phyloP scores from a whole-genome alignment of 352 stramenopile species.

The Globisporangium emineosum region DNA sequence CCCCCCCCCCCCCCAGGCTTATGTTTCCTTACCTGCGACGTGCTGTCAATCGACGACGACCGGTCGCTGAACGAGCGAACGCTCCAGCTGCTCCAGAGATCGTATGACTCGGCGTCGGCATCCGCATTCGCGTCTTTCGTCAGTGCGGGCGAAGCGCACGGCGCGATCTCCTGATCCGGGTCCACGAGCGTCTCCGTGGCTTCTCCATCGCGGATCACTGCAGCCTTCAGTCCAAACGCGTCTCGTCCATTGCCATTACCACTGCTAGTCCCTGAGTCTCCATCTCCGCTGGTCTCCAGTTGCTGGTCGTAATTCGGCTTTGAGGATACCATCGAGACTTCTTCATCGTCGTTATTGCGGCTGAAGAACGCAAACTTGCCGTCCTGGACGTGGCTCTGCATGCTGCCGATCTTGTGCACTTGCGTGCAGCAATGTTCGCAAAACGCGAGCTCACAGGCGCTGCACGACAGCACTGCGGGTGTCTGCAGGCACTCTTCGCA shows the following conservation, averaged over 20 bases:
- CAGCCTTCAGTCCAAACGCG: constrained; percentile 7
- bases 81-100: constrained; percentile 41
- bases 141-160: constrained; percentile 2
- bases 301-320: background rate
- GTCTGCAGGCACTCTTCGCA: constrained; percentile 47
- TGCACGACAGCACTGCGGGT: constrained; percentile 33
- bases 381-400: constrained; percentile 33
- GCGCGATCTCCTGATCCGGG: constrained; percentile 23
- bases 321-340: background rate
- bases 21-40: constrained; percentile 8
- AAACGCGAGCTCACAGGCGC: constrained; percentile 44
- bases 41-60: constrained; percentile 21
- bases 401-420: constrained; percentile 35
- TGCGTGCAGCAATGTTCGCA: constrained; percentile 37
- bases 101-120: constrained; percentile 21
- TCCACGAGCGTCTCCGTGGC: constrained; percentile 17
- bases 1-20: no score
- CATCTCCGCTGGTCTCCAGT: background rate
- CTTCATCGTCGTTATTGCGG: background rate
- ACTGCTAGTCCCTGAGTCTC: background rate
- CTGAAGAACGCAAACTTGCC: constrained; percentile 19
- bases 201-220: constrained; percentile 10
- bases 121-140: background rate
- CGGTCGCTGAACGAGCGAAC: constrained; percentile 31
- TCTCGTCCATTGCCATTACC: background rate